Base-by-base conservation (phyloP, 768 basidiomycete species). In the Pleurotus giganteus region DNA sequence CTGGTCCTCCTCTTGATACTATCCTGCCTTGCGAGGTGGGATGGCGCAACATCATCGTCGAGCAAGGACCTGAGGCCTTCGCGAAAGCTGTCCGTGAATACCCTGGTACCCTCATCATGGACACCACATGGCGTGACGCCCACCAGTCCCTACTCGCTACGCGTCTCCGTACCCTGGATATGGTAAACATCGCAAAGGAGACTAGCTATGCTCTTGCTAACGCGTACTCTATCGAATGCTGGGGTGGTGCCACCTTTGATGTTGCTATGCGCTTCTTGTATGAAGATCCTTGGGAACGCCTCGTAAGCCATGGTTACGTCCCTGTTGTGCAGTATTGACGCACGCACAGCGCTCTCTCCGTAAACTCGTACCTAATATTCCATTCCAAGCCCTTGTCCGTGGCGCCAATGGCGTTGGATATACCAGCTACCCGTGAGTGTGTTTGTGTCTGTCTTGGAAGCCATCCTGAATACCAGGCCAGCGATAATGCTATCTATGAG, bases 251-350 rank as follows among this genome's bases (percentile, higher is more conserved):
- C 32, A 98, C 97, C 2, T 99, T 99, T 67, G 96, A 98, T 70
- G 96, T 99, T 47, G 91, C 96, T 21, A 97, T 98, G 94, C 88
- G 96, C 43, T 98, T 99, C 88, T 73, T 99, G 69, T 98, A 99
- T 69, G 97, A 99, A 70, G 97, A 99, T 71, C 97, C 97, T 62
- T 99, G 97, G 97, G 97, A 98, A 69, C 86, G 97, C 61, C 75
- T 99, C 73, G 91, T 92, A 61, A 47, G 85, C n/a, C 3, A 23
- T 52, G 19, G 15, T 51, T 19, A 17, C 15, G 1, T 32, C 4
- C 23, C 37, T 4, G 57, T 12, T 4, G 4, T 26, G 28, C 29
- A 54, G 50, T 29, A 34, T 37, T 45, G 50, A 29, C 57, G 66
- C 41, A 54, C 46, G 24, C 63, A 4, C 43, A 94, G 90, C 86